A percentile compares a stretch with the other conserved stretches of the same genome.
Evolutionary conservation across 257 asterid genomes (phyloP).

Genomic region (Fraxinus cuspidata): DNA sequence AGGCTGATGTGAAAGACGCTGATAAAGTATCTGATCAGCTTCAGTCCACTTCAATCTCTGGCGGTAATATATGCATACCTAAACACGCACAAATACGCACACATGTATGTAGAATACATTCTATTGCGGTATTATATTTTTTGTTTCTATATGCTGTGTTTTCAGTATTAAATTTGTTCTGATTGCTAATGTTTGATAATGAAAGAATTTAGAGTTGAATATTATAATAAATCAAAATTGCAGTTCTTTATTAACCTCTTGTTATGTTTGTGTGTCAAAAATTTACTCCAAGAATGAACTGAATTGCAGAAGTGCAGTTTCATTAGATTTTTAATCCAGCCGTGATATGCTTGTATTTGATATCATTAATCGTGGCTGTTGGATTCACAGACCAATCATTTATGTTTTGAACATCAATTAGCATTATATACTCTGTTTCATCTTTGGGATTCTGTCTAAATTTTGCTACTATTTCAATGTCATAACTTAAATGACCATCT

Average conservation of each 20-base stretch:
- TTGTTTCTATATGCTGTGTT: slow-evolving; percentile 10
- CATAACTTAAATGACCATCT: slow-evolving; percentile 8
- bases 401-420: not conserved
- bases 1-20: slow-evolving; percentile 59
- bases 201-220: not conserved
- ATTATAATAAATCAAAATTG: not conserved
- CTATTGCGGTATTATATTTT: not conserved
- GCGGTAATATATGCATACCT: slow-evolving; percentile 38
- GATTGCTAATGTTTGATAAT: not conserved
- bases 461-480: slow-evolving; percentile 15
- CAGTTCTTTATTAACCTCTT: not conserved
- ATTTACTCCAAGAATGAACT: not conserved
- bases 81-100: not conserved
- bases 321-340: too few species aligned
- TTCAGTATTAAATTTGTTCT: not conserved
- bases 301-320: not conserved
- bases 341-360: not conserved
- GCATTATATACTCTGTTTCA: not conserved
- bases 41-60: slow-evolving; percentile 77
- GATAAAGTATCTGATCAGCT: slow-evolving; percentile 74
- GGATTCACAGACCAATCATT: not conserved
- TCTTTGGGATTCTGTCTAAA: not conserved
- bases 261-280: not conserved
- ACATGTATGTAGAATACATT: not conserved
- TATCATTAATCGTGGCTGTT: not conserved